A percentile compares a stretch with the other conserved stretches of the same genome.
Evolutionary conservation across 257 asterid species (phyloP).

Genomic region (Schizonepeta tenuifolia): DNA sequence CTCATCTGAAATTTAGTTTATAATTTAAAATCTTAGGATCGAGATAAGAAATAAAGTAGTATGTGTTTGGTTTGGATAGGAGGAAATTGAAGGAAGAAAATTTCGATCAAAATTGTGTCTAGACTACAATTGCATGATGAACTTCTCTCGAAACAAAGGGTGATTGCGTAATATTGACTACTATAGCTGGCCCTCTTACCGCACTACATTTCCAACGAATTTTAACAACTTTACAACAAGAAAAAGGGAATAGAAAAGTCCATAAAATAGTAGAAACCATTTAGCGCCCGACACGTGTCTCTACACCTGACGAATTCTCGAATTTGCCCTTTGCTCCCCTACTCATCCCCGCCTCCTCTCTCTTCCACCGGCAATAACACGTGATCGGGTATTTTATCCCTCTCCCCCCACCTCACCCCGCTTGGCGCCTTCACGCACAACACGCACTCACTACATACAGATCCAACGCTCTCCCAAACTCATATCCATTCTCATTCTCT

Average conservation of each 20-base stretch:
- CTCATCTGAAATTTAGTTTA: too few relatives aligned
- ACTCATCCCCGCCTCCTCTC: conserved; percentile 45
- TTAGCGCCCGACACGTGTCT: conserved; percentile 46
- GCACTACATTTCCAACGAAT: background rate
- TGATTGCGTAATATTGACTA: background rate
- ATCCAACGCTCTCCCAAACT: conserved; percentile 30
- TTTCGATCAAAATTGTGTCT: background rate
- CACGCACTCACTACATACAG: conserved; percentile 27
- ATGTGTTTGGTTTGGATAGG: background rate
- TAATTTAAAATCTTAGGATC: too few relatives aligned
- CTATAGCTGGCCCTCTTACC: background rate
- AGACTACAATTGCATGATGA: background rate
- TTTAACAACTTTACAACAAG: background rate
- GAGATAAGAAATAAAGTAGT: too few relatives aligned
- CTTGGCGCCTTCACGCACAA: conserved; percentile 21
- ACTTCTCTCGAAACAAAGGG: background rate
- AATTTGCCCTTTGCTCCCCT: conserved; percentile 47
- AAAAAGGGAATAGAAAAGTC: background rate
- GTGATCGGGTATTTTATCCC: conserved; percentile 40
- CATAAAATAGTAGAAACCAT: conserved; percentile 6
- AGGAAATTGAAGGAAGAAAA: background rate
- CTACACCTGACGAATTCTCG: background rate
- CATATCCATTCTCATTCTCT: background rate
- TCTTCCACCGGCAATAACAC: conserved; percentile 35
- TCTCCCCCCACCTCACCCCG: conserved; percentile 4